Evolutionary conservation across 2,329 filamentous ascomycete genomes (phyloP).

Genomic region (Paramyrothecium sp.): DNA sequence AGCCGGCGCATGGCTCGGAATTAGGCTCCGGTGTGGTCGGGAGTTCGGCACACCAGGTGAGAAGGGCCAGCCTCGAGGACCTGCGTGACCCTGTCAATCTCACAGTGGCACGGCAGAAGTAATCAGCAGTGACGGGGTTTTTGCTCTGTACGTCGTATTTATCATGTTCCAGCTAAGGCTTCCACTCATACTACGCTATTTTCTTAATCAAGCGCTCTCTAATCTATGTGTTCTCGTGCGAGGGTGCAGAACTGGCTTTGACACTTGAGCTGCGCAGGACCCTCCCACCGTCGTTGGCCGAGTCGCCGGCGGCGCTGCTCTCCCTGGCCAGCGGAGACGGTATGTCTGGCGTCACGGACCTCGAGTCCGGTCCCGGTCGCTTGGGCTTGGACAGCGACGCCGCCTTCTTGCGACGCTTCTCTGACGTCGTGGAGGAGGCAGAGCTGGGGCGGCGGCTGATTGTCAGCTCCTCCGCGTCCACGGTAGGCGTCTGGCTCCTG

Average conservation of each 20-base stretch:
- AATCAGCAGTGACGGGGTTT: not conserved
- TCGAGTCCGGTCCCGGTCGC: constrained; percentile 44
- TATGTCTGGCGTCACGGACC: constrained; percentile 54
- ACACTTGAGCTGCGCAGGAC: not conserved
- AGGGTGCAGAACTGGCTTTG: not conserved
- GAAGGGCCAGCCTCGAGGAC: no score
- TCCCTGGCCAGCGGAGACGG: constrained; percentile 53
- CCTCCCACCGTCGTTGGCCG: not conserved
- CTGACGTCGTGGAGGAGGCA: constrained; percentile 39
- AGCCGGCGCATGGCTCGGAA: not conserved
- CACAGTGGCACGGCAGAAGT: no score
- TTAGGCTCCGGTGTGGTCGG: not conserved
- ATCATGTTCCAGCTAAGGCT: not conserved
- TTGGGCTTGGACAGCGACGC: constrained; percentile 40
- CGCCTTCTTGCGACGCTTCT: constrained; percentile 52
- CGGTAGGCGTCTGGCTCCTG: constrained; percentile 46
- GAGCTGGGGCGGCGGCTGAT: constrained; percentile 45
- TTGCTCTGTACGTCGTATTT: not conserved
- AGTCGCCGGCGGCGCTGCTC: constrained; percentile 28
- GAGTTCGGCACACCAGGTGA: not conserved
- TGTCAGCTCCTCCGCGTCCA: constrained; percentile 43
- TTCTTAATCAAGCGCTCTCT: not conserved
- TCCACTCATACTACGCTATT: not conserved
- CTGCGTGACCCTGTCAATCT: no score
- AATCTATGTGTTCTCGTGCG: not conserved